phyloP scores from a whole-genome alignment of 768 basidiomycete species.

The Agaricus subrufescens region DNA sequence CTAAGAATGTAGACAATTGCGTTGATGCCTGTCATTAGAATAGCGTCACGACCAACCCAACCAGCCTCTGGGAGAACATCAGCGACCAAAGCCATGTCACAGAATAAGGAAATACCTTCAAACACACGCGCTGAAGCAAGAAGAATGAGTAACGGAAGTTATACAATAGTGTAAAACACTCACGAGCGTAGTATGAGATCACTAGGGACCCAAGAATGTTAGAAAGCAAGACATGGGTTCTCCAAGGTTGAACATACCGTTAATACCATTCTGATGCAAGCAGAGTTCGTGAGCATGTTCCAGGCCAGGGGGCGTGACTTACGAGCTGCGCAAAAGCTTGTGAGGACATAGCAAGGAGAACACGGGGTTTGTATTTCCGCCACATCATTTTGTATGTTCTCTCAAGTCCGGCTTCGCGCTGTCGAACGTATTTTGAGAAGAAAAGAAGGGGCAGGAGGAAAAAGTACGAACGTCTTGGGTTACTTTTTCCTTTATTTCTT shows the following conservation, averaged over 20 bases:
- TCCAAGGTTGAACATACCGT: slow-evolving; percentile 42
- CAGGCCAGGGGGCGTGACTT: slow-evolving; percentile 21
- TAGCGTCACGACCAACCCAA: slow-evolving; percentile 85
- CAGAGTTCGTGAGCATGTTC: neutral
- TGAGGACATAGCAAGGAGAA: slow-evolving; percentile 88
- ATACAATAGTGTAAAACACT: slow-evolving; percentile 22
- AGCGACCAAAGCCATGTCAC: slow-evolving; percentile 6
- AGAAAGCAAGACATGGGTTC: neutral
- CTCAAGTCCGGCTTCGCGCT: slow-evolving; percentile 69
- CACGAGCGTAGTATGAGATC: slow-evolving; percentile 89
- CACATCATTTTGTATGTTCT: slow-evolving; percentile 75
- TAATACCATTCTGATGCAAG: slow-evolving; percentile 72
- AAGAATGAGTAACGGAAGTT: neutral
- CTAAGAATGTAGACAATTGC: slow-evolving; percentile 68
- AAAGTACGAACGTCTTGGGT: slow-evolving; percentile 45
- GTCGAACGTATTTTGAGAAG: neutral
- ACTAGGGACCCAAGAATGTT: slow-evolving; percentile 38
- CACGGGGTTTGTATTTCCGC: slow-evolving; percentile 76
- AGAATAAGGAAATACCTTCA: slow-evolving; percentile 49
- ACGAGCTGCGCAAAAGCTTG: slow-evolving; percentile 91
- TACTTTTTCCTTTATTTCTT: slow-evolving; percentile 79
- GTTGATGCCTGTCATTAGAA: slow-evolving; percentile 91
- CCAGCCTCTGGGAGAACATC: slow-evolving; percentile 61
- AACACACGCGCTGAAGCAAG: slow-evolving; percentile 65
- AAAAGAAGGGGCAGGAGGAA: too few relatives aligned